Conservation (phyloP, 345 rosid species). For the Aegle marmelos region DNA sequence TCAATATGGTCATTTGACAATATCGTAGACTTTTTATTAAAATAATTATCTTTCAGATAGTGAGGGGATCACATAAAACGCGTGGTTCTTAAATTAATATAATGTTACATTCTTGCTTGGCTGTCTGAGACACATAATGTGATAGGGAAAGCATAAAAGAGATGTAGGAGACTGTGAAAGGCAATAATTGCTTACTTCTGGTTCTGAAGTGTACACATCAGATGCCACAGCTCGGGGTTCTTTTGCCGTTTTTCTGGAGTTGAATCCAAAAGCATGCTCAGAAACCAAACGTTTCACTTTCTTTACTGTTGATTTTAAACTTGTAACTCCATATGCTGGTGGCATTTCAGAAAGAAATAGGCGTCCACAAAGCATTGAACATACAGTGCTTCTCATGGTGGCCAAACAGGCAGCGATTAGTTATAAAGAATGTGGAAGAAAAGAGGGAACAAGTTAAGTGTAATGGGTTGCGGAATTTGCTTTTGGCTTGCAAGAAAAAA, state of each 20-base stretch:
- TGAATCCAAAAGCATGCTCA: not conserved
- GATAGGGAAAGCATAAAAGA: not conserved
- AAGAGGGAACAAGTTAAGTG: not conserved
- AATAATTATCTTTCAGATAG: not conserved
- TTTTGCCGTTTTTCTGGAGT: not conserved
- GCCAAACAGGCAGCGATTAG: not conserved
- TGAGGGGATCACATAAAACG: not conserved
- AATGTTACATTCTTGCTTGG: not conserved
- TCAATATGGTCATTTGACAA: not conserved
- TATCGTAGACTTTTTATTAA: not conserved
- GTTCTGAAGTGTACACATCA: conserved; percentile 7
- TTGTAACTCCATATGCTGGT: not conserved
- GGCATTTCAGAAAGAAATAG: conserved; percentile 3
- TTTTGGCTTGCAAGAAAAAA: conserved; percentile 3
- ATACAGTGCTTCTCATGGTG: conserved; percentile 3
- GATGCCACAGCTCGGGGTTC: conserved; percentile 17
- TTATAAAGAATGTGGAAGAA: not conserved
- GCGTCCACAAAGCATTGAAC: conserved; percentile 7
- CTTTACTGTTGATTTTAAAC: not conserved
- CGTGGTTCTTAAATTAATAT: not conserved
- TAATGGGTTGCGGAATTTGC: not conserved
- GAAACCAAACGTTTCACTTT: conserved; percentile 2
- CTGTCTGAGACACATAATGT: not conserved
- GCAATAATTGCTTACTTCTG: not conserved
- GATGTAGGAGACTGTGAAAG: too few relatives aligned